phyloP scores from a whole-genome alignment of 2,329 filamentous ascomycete species.

The Arthrinium phaeospermum region DNA sequence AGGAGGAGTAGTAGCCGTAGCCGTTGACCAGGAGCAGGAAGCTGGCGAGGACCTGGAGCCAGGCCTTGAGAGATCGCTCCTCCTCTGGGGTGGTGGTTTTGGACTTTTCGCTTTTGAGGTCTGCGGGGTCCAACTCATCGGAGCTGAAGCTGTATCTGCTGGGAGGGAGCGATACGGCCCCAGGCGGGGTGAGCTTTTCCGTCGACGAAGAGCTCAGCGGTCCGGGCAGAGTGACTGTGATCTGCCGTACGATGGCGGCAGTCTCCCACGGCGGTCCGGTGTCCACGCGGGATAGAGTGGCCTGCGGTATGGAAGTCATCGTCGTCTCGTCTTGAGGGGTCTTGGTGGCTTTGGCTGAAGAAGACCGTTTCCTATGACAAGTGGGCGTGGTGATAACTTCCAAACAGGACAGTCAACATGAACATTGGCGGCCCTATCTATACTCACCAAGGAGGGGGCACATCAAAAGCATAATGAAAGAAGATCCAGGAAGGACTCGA shows the following conservation, averaged over 20 bases:
- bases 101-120: neutral
- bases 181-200: neutral
- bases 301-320: neutral
- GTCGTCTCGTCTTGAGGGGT: neutral
- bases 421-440: too few relatives aligned
- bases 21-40: slow-evolving; percentile 51
- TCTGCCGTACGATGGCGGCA: neutral
- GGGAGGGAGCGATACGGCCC: neutral
- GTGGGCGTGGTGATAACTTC: too few relatives aligned
- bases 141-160: neutral
- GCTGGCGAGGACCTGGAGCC: neutral
- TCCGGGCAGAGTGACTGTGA: neutral
- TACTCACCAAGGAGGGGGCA: too few relatives aligned
- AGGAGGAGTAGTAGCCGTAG: slow-evolving; percentile 57
- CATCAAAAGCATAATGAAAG: too few relatives aligned
- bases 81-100: neutral
- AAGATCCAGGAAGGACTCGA: neutral
- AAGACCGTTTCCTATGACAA: too few relatives aligned
- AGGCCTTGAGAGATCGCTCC: neutral
- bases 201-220: neutral
- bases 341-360: neutral
- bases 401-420: too few relatives aligned
- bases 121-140: neutral
- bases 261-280: neutral
- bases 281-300: neutral